Evolutionary conservation across 176 grass and related monocot genomes (phyloP).

Genomic region (barley (Hordeum vulgare)): DNA sequence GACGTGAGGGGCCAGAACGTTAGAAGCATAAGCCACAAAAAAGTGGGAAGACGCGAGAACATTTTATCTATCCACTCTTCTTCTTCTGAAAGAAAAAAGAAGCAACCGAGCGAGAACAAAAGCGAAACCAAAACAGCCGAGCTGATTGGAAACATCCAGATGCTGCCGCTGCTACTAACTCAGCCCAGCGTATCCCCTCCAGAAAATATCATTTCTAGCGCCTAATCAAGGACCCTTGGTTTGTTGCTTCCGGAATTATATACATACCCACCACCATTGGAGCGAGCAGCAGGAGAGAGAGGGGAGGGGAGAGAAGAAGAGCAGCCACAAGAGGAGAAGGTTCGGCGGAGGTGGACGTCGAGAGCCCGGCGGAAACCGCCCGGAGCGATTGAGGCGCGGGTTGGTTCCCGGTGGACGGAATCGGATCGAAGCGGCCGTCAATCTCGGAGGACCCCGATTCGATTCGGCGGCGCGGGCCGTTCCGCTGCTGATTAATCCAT

Average conservation of each 20-base stretch:
- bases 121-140: conserved; percentile 25
- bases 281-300: not conserved
- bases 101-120: not conserved
- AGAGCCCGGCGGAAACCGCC: not conserved
- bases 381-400: not conserved
- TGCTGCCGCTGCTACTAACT: conserved; percentile 1
- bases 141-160: conserved; percentile 34
- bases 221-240: not conserved
- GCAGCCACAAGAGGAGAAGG: not conserved
- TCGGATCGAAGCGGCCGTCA: not conserved
- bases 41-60: not conserved
- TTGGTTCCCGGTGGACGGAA: not conserved
- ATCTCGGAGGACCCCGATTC: not conserved
- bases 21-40: not conserved
- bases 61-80: not conserved
- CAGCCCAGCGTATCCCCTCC: conserved; percentile 3
- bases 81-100: not conserved
- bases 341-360: no score
- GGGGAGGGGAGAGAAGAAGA: not conserved
- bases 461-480: conserved; percentile 3
- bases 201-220: conserved; percentile 1
- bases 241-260: not conserved
- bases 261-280: conserved; percentile 35
- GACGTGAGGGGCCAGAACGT: not conserved
- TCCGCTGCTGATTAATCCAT: conserved; percentile 4